Evolutionary conservation across 106 monocot genomes (phyloP).

Genomic region (Acanthochlamys bracteata): DNA sequence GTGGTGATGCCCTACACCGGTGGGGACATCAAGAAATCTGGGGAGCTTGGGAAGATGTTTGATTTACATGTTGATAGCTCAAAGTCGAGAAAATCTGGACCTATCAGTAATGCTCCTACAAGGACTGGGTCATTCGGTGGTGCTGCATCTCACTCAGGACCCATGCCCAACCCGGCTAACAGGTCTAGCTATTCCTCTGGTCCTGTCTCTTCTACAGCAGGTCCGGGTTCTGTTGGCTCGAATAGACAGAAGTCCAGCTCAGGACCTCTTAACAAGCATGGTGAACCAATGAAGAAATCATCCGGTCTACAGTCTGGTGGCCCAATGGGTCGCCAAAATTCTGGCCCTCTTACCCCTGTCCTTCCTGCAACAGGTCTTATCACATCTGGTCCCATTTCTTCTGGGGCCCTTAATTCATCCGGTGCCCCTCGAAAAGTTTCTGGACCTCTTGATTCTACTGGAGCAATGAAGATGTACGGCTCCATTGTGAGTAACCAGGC

Average conservation of each 20-base stretch:
- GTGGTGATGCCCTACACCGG: slow-evolving; percentile 14
- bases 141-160: slow-evolving; percentile 11
- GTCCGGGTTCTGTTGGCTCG: slow-evolving; percentile 5
- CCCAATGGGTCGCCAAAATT: slow-evolving; percentile 14
- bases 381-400: slow-evolving; percentile 14
- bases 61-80: slow-evolving; percentile 12
- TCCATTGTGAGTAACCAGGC: slow-evolving; percentile 14
- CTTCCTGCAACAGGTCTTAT: slow-evolving; percentile 13
- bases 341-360: slow-evolving; percentile 9
- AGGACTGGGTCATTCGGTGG: slow-evolving; percentile 16
- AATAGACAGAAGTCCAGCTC: slow-evolving; percentile 12
- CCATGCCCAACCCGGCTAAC: background rate
- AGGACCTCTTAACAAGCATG: slow-evolving; percentile 13
- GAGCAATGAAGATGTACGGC: slow-evolving; percentile 8
- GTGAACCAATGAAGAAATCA: slow-evolving; percentile 12
- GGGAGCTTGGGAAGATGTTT: slow-evolving; percentile 19
- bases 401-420: slow-evolving; percentile 12
- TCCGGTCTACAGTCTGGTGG: slow-evolving; percentile 15
- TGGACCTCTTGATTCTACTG: slow-evolving; percentile 13
- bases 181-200: slow-evolving; percentile 8
- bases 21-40: slow-evolving; percentile 14
- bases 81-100: slow-evolving; percentile 16
- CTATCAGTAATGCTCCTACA: slow-evolving; percentile 14
- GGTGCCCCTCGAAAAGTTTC: slow-evolving; percentile 14
- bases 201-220: slow-evolving; percentile 6